phyloP scores from a whole-genome alignment of 2,329 filamentous ascomycete species.

The Hymenoscyphus scutula region DNA sequence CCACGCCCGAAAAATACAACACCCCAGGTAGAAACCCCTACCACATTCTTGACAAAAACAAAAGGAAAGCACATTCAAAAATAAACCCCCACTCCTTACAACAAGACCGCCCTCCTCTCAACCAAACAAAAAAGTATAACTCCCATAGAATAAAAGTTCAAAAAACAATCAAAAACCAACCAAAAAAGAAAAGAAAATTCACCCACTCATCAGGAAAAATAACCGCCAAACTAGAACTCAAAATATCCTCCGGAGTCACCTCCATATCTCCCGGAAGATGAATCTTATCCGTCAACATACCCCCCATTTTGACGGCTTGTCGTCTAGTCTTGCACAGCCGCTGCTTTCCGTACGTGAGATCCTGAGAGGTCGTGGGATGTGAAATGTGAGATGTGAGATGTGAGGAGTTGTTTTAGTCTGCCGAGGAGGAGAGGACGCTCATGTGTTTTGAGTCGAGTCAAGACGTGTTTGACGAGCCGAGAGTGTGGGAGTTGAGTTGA shows the following conservation, averaged over 20 bases:
- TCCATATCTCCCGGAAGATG: constrained; percentile 36
- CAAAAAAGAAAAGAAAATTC: constrained; percentile 17
- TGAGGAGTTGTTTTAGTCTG: too few relatives aligned
- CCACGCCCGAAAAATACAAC: too few relatives aligned
- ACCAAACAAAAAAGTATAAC: not conserved
- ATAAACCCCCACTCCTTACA: not conserved
- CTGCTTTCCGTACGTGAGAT: too few relatives aligned
- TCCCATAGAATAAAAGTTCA: not conserved
- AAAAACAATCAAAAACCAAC: not conserved
- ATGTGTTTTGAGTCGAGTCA: too few relatives aligned
- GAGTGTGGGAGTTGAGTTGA: too few relatives aligned
- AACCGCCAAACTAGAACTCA: constrained; percentile 56
- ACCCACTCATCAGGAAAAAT: constrained; percentile 63
- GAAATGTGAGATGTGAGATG: too few relatives aligned
- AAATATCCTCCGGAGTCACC: constrained; percentile 56
- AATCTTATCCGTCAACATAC: constrained; percentile 50
- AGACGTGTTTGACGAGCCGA: too few relatives aligned
- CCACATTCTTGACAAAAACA: too few relatives aligned
- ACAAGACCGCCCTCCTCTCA: not conserved
- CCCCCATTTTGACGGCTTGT: not conserved
- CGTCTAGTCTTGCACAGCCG: not conserved
- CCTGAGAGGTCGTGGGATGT: too few relatives aligned
- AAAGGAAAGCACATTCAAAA: too few relatives aligned
- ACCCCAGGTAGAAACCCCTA: too few relatives aligned
- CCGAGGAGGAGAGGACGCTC: too few relatives aligned